Evolutionary conservation across 2,329 filamentous ascomycete species (phyloP).

Genomic region (Coleophoma crateriformis): DNA sequence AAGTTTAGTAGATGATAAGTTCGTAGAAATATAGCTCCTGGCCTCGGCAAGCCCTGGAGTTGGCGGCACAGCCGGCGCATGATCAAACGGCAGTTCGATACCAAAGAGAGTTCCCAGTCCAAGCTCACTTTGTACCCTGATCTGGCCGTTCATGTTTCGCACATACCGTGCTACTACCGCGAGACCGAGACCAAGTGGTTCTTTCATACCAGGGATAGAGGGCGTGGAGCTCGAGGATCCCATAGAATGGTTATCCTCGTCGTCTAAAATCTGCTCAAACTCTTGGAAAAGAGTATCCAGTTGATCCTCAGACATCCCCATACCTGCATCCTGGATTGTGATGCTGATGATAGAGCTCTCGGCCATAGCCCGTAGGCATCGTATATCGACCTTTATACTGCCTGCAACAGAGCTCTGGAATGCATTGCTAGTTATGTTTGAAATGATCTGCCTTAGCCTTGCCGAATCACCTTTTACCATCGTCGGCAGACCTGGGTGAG

Average conservation of each 20-base stretch:
- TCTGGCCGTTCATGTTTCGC: conserved; percentile 17
- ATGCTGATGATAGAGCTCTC: conserved; percentile 12
- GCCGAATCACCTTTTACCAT: conserved; percentile 15
- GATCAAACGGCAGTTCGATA: conserved; percentile 17
- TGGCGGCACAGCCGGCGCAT: not conserved
- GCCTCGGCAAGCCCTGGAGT: too few relatives aligned
- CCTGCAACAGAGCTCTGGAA: conserved; percentile 14
- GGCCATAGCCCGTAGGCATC: conserved; percentile 5
- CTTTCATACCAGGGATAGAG: not conserved
- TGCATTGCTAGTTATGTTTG: conserved; percentile 19
- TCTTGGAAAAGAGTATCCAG: conserved; percentile 20
- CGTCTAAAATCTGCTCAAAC: conserved; percentile 15
- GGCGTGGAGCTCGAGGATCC: conserved; percentile 1
- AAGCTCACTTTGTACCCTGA: conserved; percentile 14
- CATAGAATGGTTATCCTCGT: conserved; percentile 9
- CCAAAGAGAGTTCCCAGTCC: conserved; percentile 19
- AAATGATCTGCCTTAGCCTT: not conserved
- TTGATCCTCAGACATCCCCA: conserved; percentile 17
- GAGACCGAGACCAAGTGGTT: conserved; percentile 10
- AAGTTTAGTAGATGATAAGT: too few relatives aligned
- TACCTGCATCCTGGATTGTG: conserved; percentile 16
- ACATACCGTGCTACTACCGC: conserved; percentile 18
- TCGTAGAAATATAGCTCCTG: too few relatives aligned
- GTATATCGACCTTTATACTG: conserved; percentile 18
- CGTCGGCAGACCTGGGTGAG: conserved; percentile 13